phyloP scores from a whole-genome alignment of 2,329 filamentous ascomycete species.

The Truncatella angustata region DNA sequence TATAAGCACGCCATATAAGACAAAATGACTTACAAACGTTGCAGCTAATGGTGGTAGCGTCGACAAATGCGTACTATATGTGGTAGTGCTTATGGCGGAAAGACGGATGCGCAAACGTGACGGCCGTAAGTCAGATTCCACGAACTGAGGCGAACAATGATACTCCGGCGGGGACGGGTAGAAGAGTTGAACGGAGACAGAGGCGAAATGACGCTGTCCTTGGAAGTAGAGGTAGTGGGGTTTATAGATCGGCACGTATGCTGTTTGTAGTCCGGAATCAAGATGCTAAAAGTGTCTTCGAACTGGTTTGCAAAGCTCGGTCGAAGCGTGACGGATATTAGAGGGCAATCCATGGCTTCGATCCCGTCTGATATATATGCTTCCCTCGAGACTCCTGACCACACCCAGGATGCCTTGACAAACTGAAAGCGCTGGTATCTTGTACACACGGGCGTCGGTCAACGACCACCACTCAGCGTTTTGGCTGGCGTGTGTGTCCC shows the following conservation, averaged over 20 bases:
- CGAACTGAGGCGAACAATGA: not conserved
- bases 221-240: slow-evolving; percentile 17
- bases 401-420: not conserved
- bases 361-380: slow-evolving; percentile 16
- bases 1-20: no score
- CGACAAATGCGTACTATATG: no score
- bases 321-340: slow-evolving; percentile 8
- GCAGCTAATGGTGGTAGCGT: no score
- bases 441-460: not conserved
- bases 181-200: not conserved
- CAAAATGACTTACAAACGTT: no score
- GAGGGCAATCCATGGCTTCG: slow-evolving; percentile 18
- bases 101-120: slow-evolving; percentile 8
- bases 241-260: slow-evolving; percentile 16
- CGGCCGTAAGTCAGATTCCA: slow-evolving; percentile 5
- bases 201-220: slow-evolving; percentile 9
- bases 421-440: not conserved
- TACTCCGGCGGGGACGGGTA: not conserved
- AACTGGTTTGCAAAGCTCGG: not conserved
- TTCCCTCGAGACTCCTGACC: not conserved
- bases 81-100: no score
- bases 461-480: slow-evolving; percentile 26
- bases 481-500: slow-evolving; percentile 36
- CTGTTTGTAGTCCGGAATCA: slow-evolving; percentile 14
- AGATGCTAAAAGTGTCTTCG: not conserved